Evolutionary conservation across 2,329 filamentous ascomycete species (phyloP).

Genomic region (Phaeosphaeriaceae sp.): DNA sequence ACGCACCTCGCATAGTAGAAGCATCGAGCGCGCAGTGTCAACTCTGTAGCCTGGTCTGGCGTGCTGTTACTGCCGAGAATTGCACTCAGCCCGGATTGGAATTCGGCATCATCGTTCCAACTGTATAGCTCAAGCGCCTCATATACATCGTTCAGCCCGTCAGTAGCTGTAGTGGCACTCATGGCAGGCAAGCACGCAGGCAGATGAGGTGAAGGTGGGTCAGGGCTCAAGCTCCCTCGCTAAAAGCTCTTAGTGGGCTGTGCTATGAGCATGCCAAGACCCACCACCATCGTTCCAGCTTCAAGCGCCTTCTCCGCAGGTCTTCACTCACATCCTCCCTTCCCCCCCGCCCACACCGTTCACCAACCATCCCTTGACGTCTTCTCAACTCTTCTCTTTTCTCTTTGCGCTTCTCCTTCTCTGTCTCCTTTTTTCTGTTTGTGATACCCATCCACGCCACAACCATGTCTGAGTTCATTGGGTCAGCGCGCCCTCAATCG

Average conservation of each 20-base stretch:
- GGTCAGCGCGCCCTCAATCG: slow-evolving; percentile 55
- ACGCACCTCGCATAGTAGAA: slow-evolving; percentile 67
- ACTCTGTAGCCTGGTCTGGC: slow-evolving; percentile 18
- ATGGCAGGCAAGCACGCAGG: slow-evolving; percentile 22
- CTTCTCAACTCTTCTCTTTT: slow-evolving; percentile 26
- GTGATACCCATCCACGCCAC: slow-evolving; percentile 30
- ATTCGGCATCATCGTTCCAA: slow-evolving; percentile 71
- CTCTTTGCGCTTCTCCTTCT: slow-evolving; percentile 25
- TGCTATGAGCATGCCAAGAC: slow-evolving; percentile 7
- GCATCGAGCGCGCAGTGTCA: slow-evolving; percentile 60
- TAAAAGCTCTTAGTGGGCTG: slow-evolving; percentile 8
- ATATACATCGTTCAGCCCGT: slow-evolving; percentile 54
- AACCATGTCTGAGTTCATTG: slow-evolving; percentile 67
- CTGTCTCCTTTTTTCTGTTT: slow-evolving; percentile 27
- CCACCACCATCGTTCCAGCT: slow-evolving; percentile 23
- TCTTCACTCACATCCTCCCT: slow-evolving; percentile 12
- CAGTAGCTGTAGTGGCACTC: slow-evolving; percentile 29
- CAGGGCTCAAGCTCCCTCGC: slow-evolving; percentile 20
- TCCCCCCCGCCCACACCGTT: slow-evolving; percentile 16
- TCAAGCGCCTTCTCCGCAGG: slow-evolving; percentile 14
- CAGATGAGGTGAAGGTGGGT: slow-evolving; percentile 23
- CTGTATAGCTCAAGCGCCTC: slow-evolving; percentile 69
- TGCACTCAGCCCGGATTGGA: slow-evolving; percentile 70
- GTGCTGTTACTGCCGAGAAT: slow-evolving; percentile 66
- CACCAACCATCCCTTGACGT: slow-evolving; percentile 7